Evolutionary conservation across 805 yeast species (phyloP).

Genomic region (Ogataea glucozyma): DNA sequence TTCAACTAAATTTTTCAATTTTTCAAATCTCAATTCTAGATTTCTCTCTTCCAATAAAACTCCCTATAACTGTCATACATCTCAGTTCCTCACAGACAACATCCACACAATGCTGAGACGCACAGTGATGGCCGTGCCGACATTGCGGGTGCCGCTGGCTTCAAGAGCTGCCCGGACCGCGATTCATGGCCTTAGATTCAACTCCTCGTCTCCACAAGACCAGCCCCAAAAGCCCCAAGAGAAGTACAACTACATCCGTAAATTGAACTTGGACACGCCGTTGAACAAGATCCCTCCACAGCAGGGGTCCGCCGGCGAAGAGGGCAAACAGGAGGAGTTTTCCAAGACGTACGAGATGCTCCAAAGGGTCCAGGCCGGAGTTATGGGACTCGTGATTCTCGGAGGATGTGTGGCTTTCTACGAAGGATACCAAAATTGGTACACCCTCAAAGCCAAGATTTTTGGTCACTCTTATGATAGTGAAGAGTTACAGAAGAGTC

Average conservation of each 20-base stretch:
- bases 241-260: slow-evolving; percentile 5
- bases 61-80: no score
- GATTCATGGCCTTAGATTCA: neutral
- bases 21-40: no score
- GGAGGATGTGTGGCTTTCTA: slow-evolving; percentile 42
- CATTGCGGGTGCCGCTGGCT: no score
- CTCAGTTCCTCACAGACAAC: no score
- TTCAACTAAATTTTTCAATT: no score
- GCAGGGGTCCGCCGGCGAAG: neutral
- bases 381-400: slow-evolving; percentile 43
- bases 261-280: slow-evolving; percentile 6
- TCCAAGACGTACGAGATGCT: slow-evolving; percentile 39
- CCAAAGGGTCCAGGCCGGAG: slow-evolving; percentile 47
- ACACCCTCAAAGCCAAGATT: slow-evolving; percentile 38
- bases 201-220: neutral
- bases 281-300: neutral
- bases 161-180: neutral
- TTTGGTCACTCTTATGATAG: slow-evolving; percentile 35
- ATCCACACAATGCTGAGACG: neutral
- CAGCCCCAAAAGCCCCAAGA: neutral
- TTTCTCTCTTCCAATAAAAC: no score
- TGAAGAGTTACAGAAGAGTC: slow-evolving; percentile 40
- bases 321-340: slow-evolving; percentile 10
- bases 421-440: slow-evolving; percentile 43
- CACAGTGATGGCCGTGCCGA: no score